These are phyloP conservation scores for Juglanconis oblonga DNA, from an alignment of 2,329 filamentous ascomycete species.

Conservation along the genomic window DNA sequence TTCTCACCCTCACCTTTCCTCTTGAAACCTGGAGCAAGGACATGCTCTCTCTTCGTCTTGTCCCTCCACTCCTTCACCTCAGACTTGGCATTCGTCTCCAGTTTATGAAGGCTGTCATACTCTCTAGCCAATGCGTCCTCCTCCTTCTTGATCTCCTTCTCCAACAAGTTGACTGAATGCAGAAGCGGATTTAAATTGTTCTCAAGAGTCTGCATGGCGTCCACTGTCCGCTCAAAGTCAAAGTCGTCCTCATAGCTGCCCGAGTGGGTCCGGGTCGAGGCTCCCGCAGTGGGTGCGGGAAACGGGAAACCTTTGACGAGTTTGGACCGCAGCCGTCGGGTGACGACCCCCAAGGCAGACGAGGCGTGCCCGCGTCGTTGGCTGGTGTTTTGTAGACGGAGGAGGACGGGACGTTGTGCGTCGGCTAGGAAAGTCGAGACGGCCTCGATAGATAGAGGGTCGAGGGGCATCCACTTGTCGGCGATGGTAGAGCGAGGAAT, in stretches of 20 bases:
- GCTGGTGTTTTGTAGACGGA: conserved; percentile 48
- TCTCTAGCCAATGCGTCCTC: conserved; percentile 55
- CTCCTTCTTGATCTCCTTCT: conserved; percentile 54
- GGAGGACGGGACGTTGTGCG: conserved; percentile 60
- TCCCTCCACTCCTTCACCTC: conserved; percentile 52
- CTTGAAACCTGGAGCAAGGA: conserved; percentile 41
- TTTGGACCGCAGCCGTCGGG: conserved; percentile 55
- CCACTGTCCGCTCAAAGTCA: conserved; percentile 62
- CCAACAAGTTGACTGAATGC: conserved; percentile 61
- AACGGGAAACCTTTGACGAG: conserved; percentile 63
- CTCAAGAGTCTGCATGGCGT: conserved; percentile 55
- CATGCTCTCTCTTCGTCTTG: conserved; percentile 46
- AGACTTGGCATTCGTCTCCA: conserved; percentile 56
- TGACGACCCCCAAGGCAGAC: conserved; percentile 52
- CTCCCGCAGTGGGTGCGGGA: conserved; percentile 45
- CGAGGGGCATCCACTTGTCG: conserved; percentile 63
- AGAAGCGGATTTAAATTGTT: conserved; percentile 58
- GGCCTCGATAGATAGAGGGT: conserved; percentile 50
- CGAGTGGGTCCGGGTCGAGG: conserved; percentile 24
- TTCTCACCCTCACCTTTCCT: conserved; percentile 9
- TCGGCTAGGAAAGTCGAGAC: conserved; percentile 56
- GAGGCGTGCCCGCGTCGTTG: conserved; percentile 52
- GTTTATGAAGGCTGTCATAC: conserved; percentile 44
- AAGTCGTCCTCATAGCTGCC: conserved; percentile 57
- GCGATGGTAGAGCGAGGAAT: conserved; percentile 65